Conservation (phyloP, 129 eudicot species). For the Saposhnikovia divaricata region DNA sequence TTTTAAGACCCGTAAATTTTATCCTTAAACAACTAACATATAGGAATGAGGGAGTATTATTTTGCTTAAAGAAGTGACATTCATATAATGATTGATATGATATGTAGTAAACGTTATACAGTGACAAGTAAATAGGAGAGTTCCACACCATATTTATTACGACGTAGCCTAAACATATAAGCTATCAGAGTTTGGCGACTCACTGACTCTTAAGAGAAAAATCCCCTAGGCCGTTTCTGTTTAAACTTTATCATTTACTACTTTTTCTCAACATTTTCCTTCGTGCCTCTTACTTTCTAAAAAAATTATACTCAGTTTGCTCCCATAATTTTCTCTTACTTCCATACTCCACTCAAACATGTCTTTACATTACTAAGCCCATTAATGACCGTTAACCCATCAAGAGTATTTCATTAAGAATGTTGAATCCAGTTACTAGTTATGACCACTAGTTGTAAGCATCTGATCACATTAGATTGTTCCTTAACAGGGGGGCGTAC, state of each 20-base stretch:
- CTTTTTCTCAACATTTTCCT: not conserved
- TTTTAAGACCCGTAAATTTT: not conserved
- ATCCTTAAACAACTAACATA: not conserved
- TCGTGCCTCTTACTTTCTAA: not conserved
- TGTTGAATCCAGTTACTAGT: not conserved
- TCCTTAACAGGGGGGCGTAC: conserved; percentile 46
- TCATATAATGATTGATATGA: not conserved
- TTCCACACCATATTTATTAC: not conserved
- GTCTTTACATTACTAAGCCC: not conserved
- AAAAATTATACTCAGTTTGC: not conserved
- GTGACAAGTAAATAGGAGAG: not conserved
- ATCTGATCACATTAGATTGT: conserved; percentile 9
- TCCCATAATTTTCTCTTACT: not conserved
- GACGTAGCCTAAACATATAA: not conserved
- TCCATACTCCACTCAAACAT: not conserved
- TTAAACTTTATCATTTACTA: not conserved
- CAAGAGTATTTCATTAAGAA: not conserved
- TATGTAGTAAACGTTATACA: not conserved
- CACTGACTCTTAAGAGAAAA: not conserved
- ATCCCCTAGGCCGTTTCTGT: not conserved
- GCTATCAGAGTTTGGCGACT: not conserved
- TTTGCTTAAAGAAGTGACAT: not conserved
- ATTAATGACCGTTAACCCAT: not conserved
- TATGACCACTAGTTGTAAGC: not conserved
- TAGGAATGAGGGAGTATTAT: not conserved